Conservation (phyloP, 2,329 filamentous ascomycete species). For the Trichoderma lentiforme region DNA sequence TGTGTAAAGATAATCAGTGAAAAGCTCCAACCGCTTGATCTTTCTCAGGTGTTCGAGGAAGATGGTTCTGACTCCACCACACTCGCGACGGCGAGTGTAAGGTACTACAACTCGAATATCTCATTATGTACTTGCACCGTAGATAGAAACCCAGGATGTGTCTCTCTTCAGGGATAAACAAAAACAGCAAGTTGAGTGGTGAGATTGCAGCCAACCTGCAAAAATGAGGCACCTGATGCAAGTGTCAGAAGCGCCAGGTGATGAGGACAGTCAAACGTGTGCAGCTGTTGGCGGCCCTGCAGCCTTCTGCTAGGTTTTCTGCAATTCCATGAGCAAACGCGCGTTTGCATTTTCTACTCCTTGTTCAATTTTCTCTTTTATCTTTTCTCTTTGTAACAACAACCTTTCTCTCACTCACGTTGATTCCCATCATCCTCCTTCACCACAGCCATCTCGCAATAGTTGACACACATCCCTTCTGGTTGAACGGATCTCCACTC, state of each 20-base stretch:
- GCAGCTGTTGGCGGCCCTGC: not conserved
- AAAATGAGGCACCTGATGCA: not conserved
- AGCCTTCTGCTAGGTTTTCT: not conserved
- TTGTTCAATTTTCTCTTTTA: not conserved
- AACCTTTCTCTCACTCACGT: not conserved
- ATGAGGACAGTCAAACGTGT: not conserved
- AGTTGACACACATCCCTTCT: not conserved
- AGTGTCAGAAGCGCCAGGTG: not conserved
- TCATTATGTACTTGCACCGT: not conserved
- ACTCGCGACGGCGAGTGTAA: not conserved
- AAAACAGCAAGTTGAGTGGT: not conserved
- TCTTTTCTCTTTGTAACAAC: not conserved
- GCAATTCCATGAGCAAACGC: not conserved
- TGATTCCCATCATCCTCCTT: not conserved
- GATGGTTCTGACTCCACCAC: not conserved
- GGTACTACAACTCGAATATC: not conserved
- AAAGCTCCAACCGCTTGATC: not conserved
- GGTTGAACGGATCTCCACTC: not conserved
- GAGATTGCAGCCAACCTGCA: not conserved
- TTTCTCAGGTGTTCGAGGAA: not conserved
- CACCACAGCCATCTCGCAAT: not conserved
- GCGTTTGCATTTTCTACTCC: not conserved
- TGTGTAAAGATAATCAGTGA: not conserved
- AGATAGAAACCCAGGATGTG: not conserved
- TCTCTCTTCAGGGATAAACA: not conserved